These are phyloP conservation scores for Rhizophagus sp. DNA, from an alignment of 192 early-diverging fungal genomes.

Conservation along the genomic window DNA sequence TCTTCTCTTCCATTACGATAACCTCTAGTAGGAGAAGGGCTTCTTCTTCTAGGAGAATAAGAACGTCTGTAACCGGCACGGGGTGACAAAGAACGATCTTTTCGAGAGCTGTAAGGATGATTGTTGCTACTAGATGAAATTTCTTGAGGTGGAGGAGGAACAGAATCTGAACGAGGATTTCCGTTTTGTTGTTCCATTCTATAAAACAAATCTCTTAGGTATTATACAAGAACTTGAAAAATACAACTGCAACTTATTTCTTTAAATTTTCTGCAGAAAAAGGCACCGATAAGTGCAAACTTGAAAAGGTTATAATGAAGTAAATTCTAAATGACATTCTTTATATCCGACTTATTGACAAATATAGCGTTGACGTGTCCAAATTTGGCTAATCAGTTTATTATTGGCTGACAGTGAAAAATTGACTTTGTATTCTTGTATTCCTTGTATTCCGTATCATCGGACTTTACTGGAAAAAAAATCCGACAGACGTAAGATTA, in stretches of 20 bases:
- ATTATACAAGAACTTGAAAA: no score
- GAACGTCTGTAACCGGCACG: conserved; percentile 35
- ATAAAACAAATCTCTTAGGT: background rate
- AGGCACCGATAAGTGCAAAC: background rate
- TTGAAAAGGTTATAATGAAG: background rate
- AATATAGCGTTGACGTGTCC: background rate
- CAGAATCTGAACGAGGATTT: conserved; percentile 11
- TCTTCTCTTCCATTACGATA: conserved; percentile 40
- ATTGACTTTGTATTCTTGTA: no score
- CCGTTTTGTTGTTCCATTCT: conserved; percentile 22
- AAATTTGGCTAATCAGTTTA: background rate
- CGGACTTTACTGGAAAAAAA: no score
- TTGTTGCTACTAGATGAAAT: background rate
- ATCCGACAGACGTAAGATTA: no score
- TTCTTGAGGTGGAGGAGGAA: conserved; percentile 18
- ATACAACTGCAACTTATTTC: no score
- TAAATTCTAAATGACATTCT: background rate
- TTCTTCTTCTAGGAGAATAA: conserved; percentile 43
- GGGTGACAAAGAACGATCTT: conserved; percentile 28
- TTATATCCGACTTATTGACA: background rate
- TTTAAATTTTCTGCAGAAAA: no score
- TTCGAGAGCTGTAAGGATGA: conserved; percentile 25
- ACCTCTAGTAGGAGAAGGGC: conserved; percentile 38
- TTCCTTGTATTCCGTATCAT: no score
- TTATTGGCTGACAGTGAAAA: background rate